phyloP scores from a whole-genome alignment of 805 yeast species.

The Wickerhamiella sergipiensis region DNA sequence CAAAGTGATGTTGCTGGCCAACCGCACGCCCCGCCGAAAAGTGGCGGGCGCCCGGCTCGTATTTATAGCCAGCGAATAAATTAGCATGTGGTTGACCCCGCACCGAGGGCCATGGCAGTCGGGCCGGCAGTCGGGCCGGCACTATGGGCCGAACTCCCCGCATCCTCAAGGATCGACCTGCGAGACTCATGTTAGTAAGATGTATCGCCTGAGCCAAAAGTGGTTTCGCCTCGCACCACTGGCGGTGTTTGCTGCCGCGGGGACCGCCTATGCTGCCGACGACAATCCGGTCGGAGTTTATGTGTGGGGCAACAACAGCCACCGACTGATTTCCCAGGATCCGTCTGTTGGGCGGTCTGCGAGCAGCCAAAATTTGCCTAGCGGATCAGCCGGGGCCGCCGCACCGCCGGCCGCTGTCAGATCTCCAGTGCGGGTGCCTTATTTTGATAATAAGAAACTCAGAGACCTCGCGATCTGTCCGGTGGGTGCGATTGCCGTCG shows the following conservation, averaged over 20 bases:
- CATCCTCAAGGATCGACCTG: not conserved
- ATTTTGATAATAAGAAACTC: slow-evolving; percentile 48
- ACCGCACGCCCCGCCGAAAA: not conserved
- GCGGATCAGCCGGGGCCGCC: not conserved
- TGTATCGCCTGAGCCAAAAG: not conserved
- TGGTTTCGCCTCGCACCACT: not conserved
- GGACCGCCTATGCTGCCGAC: not conserved
- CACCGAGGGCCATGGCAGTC: too few species aligned
- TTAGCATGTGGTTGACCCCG: not conserved
- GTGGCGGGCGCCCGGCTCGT: not conserved
- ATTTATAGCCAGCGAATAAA: not conserved
- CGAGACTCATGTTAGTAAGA: not conserved
- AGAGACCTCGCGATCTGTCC: slow-evolving; percentile 43
- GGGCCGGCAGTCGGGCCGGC: not conserved
- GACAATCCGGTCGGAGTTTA: slow-evolving; percentile 33
- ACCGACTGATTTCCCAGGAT: slow-evolving; percentile 24
- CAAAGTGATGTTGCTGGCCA: slow-evolving; percentile 34
- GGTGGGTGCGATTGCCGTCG: slow-evolving; percentile 39
- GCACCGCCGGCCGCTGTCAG: slow-evolving; percentile 24
- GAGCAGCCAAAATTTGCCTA: too few species aligned
- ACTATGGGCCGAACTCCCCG: not conserved
- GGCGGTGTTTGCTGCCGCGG: not conserved
- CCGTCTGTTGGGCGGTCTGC: not conserved
- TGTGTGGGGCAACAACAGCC: slow-evolving; percentile 45
- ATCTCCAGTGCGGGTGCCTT: slow-evolving; percentile 45